Evolutionary conservation across 495 filamentous ascomycete genomes (phyloP), one percentile per base, ranked within the genome.

Genomic region (Penicillium pulvis): DNA sequence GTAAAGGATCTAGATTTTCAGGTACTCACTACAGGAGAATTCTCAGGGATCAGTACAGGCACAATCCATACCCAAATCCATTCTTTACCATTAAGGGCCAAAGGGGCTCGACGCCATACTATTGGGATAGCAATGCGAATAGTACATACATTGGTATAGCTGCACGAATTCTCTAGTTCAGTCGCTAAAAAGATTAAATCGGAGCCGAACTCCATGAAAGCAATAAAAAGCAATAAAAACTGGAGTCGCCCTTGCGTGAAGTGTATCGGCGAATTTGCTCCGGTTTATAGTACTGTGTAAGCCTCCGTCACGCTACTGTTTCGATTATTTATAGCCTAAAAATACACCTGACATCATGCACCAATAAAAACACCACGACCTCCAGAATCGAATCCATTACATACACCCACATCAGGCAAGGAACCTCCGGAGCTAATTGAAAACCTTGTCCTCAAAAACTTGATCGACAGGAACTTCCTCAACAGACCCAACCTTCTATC

Each of bases 161-260:
- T 41, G 39, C 39, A 41, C 11, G 16, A 41, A n/a, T 41, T n/a
- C 39, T 17, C 39, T 41, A 41, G 39, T 41, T 3, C 12, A 4
- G 33, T 12, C 7, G 4, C 4, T n/a, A 41, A 17, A 6, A 41
- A 17, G n/a, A 6, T 17, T 3, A 36, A 36, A 36, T 36, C 10
- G 12, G 33, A 36, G 1, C 33, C 20, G 20, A 17, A 41, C 6
- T 41, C 39, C 12, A n/a, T 41, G n/a, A 41, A 41, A n/a, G 16
- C 39, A 41, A 41, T n/a, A n/a, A 41, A 41, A 41, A n/a, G 14
- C 14, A 41, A 41, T 16, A 41, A 41, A 16, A 41, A 41, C 33
- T 36, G 33, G 33, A 36, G 28, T 26, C 41, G 14, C 60, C 63
- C 63, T 66, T 66, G 51, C 63, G 52, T 63, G 17, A 28, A 28